Base-by-base conservation (phyloP, 805 yeast species). In the Kodamaea kaohsiungensis region DNA sequence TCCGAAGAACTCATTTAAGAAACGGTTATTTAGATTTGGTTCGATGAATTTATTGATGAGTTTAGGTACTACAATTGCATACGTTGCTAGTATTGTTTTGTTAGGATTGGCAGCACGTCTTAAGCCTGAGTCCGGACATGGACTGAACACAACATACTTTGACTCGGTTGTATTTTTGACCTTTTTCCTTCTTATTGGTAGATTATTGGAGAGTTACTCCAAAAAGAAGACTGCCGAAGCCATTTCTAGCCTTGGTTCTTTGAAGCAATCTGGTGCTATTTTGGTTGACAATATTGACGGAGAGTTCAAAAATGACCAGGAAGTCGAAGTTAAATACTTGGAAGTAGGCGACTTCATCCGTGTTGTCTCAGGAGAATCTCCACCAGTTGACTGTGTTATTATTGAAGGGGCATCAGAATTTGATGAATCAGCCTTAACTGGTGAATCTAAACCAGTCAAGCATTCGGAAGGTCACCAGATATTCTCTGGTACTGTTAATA, bases 151-250 rank as follows among this genome's bases (percentile, higher is more conserved):
- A 3, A 85, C 89, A 0, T 88, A 86, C 61, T 88, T 88, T 64
- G 96, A 88, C 63, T 85, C 92, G 4, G 93, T 88, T 27, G 89
- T 88, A 2, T 88, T 88, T 63, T 73, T 88, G 58, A 81, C 91
- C 0, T 83, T 88, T 62, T 88, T 88, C 67, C 69, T 88, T 53
- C 73, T 88, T 48, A 82, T 87, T 55, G 96, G 96, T 1, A 77
- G 90, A 45, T 71, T 86, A 27, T 72, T 88, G 48, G 93, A 88
- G 66, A 76, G 86, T 27, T 78, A 78, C 58, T 83, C 92, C 1
- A 88, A 87, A 63, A 74, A 79, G 30, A 84, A 84, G 61, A 86
- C 92, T 1, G 85, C 91, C 0, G 80, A 81, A 43, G 87, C 91
- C 0, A 79, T 88, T 27, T 72, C 84, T 13, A 70, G 77, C 27